Evolutionary conservation across 2,329 filamentous ascomycete species (phyloP), one percentile per base, ranked within the genome.

Genomic region (Metarhizium guizhouense): DNA sequence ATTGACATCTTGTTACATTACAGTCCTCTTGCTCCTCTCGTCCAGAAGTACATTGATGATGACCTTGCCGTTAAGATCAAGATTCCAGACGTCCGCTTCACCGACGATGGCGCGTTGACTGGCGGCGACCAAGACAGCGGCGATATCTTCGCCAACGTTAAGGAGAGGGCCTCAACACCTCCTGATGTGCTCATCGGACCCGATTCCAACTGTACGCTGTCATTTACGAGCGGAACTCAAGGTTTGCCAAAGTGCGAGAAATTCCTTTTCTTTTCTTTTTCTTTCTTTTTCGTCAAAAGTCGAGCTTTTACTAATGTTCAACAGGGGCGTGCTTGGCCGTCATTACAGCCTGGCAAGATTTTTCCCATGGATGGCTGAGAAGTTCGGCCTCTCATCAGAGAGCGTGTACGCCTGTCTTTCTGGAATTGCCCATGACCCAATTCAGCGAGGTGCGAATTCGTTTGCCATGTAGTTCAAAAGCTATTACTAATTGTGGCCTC

Each of bases 291-390:
- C 25, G 25, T 25, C 25, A 25, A 25, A 25, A 25, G 25, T 25
- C 25, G 25, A 25, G 25, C 25, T 25, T 25, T 25, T 6, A 42
- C 6, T 18, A 6, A 42, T 42, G 40, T 13, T 6, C 11, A 6
- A 13, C 91, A 90, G 38, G 76, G 90, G 90, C 62, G 93, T 97
- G 13, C 80, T 85, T 55, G 92, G 93, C 1, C 82, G 93, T 14
- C 93, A 97, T 71, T 97, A 87, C 73, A 88, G 84, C 52, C 75
- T 97, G 58, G 82, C 90, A 1, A 85, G 87, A 64, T 97, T 96
- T 74, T 95, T 93, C 67, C 84, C 86, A 20, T 97, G 91, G 92
- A 97, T 97, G 93, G 84, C 90, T 0, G 75, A 94, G 71, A 83
- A 77, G 2, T 97, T 97, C 69, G 77, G 83, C 51, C 77, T 95